Conservation (phyloP, 768 basidiomycete species). For the Agaricus blazei region DNA sequence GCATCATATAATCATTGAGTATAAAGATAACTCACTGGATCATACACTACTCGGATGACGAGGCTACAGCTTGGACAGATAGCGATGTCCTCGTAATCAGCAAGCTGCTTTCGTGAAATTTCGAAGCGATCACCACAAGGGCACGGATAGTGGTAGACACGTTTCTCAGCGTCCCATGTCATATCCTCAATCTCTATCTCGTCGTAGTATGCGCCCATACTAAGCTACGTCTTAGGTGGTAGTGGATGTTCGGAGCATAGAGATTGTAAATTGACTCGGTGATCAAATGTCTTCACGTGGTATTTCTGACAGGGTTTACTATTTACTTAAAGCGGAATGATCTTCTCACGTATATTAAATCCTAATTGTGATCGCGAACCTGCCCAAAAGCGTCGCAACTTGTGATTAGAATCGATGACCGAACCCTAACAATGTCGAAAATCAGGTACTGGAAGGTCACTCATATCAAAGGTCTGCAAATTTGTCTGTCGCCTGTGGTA, state of each 20-base stretch:
- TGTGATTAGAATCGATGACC: too few species aligned
- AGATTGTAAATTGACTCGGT: constrained; percentile 1
- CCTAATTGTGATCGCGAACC: too few species aligned
- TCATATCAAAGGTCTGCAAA: constrained; percentile 16
- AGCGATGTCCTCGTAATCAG: constrained; percentile 89
- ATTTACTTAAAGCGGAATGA: too few species aligned
- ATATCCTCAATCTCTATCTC: constrained; percentile 98
- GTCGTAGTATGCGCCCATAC: constrained; percentile 91
- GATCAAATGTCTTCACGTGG: not conserved
- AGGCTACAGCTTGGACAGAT: constrained; percentile 96
- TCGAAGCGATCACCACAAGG: constrained; percentile 98
- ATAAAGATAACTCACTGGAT: constrained; percentile 64
- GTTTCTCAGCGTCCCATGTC: constrained; percentile 78
- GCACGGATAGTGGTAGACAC: constrained; percentile 93
- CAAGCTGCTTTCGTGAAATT: constrained; percentile 80
- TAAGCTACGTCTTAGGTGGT: not conserved
- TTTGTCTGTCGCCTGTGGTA: constrained; percentile 36
- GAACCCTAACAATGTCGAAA: too few species aligned
- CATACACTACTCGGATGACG: constrained; percentile 88
- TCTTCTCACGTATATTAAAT: too few species aligned
- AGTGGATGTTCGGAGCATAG: not conserved
- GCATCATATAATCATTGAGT: constrained; percentile 4
- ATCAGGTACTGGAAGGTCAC: too few species aligned
- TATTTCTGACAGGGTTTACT: too few species aligned
- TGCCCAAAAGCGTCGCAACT: too few species aligned